phyloP scores from a whole-genome alignment of 148 eudicot genomes.

The Camellia japonica region DNA sequence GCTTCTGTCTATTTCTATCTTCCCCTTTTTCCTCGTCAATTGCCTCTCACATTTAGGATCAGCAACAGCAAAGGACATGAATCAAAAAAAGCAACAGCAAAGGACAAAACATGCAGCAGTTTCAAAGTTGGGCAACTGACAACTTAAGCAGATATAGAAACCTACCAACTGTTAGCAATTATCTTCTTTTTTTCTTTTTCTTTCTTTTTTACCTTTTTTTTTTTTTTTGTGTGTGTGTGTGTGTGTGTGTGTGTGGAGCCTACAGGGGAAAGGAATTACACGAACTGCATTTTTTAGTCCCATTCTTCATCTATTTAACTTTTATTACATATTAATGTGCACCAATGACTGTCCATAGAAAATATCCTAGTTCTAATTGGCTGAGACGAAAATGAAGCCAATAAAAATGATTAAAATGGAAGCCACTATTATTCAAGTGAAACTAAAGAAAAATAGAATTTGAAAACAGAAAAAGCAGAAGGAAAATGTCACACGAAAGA shows the following conservation, averaged over 20 bases:
- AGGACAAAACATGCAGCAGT: no score
- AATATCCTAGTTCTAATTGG: background rate
- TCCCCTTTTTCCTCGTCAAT: background rate
- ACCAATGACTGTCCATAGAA: background rate
- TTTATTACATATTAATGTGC: background rate
- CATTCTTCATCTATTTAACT: background rate
- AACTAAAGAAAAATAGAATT: background rate
- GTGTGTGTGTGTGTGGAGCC: background rate
- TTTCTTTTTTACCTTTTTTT: background rate
- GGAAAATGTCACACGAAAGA: background rate
- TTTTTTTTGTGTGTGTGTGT: background rate
- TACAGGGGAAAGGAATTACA: background rate
- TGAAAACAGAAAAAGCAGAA: background rate
- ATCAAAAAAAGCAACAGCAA: no score
- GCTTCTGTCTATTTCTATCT: background rate
- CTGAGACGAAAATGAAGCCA: background rate
- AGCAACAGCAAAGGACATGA: background rate
- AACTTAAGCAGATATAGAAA: background rate
- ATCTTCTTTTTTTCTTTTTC: no score
- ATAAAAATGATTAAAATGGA: background rate
- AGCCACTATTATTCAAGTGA: background rate
- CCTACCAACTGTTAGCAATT: no score
- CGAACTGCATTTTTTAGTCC: background rate
- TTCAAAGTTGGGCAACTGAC: no score
- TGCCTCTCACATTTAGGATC: background rate